Base-by-base conservation (phyloP, 257 asterid genomes). In the Gentiana macrophylla region DNA sequence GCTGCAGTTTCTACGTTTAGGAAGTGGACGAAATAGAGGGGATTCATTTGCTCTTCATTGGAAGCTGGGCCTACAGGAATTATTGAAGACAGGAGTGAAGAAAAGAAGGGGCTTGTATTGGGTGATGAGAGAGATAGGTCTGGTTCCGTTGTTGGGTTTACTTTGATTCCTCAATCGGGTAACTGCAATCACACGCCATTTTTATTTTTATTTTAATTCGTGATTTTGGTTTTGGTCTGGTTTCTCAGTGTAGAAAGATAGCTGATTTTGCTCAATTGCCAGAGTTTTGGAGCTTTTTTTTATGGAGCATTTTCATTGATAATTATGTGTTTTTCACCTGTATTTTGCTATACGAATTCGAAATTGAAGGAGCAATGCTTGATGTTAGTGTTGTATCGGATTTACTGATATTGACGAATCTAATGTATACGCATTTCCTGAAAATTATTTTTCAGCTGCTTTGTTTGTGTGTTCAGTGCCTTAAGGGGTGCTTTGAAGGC, bases 91-190 rank as follows among this genome's bases (percentile, higher is more conserved):
- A 52, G 52, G 12, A 50, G 57, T 62, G 70, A 67, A 49, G 51
- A 56, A 2, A 74, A 74, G 6, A 74, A 72, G 57, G 81, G 80
- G 45, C 55, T 64, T 47, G 55, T 81, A 7, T 53, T 82, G 67
- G 89, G 83, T 7, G 41, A 76, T 5, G 79, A 86, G 74, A 78
- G 72, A 51, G 87, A 84, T 68, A 62, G 33, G 33, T 62, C 79
- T 62, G 94, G 84, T 63, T 59, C 93, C 53, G 70, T 86, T 72
- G 73, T 77, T 73, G 95, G 81, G 47, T 82, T 82, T 68, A 72
- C 73, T 48, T 74, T 84, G 82, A 72, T 79, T 77, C 85, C 84
- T 49, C 82, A 72, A 4, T 80, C 96, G 62, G 95, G 96, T 87
- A 56, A 1, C 48, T 15, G 0, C 43, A 4, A n/a, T 32, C 7